Base-by-base conservation (phyloP, 108 stramenopile species). In the Bacterosira constricta region DNA sequence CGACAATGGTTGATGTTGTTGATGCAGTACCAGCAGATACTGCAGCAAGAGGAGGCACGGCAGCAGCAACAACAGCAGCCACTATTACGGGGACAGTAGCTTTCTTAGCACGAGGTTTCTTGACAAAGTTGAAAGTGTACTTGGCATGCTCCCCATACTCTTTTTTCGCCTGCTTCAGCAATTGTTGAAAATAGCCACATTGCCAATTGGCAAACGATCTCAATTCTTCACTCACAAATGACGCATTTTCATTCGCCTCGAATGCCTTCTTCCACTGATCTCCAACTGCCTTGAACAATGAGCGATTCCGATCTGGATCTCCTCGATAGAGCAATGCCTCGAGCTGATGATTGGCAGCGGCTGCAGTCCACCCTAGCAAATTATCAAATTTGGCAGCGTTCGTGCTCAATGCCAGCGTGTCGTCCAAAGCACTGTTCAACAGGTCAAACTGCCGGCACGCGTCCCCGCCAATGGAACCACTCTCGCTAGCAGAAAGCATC, bases 401-500 rank as follows among this genome's bases (percentile, higher is more conserved):
- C 1, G 70, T 49, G 11, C 1, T 3, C 21, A 51, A 27, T n/a
- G 36, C 30, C 46, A 26, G n/a, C 12, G 58, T 52, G 30, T 71
- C 70, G 17, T 47, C 29, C 11, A 47, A 37, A 23, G 70, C 70
- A 1, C 58, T 42, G 23, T 49, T 23, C 49, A 71, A 15, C 8
- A 44, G 45, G 31, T 61, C 59, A 46, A 60, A 61, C 17, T 49
- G 23, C n/a, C 70, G 70, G 30, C 70, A 60, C 0, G 70, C 70
- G 27, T 71, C 70, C 30, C 59, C 70, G 23, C 70, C 70, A 20
- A 47, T 27, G 32, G 44, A 50, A 8, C 70, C 69, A 5, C 17
- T 20, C 34, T 71, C 70, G 35, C 41, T 49, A 1, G 70, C 70
- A 7, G 2, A 5, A 9, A 71, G 35, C 49, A 47, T 51, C 23